These are phyloP conservation scores for Achaetomium macrosporum DNA, from an alignment of 2,329 filamentous ascomycete genomes.

Conservation along the genomic window DNA sequence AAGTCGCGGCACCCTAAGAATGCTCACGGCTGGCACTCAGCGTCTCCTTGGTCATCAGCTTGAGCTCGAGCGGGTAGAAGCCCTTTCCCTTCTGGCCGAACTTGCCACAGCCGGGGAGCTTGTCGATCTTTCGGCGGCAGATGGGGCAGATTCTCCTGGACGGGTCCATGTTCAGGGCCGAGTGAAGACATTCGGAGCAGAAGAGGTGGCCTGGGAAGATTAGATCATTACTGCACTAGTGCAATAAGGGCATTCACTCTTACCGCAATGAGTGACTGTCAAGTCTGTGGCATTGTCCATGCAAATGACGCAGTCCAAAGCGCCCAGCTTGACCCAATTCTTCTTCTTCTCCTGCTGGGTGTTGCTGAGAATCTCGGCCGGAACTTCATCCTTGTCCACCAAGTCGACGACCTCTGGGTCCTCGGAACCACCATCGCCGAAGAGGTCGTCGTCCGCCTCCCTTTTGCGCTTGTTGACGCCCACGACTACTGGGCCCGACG, in stretches of 20 bases:
- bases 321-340: conserved; percentile 46
- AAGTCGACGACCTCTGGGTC: conserved; percentile 33
- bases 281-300: conserved; percentile 56
- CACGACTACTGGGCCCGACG: too few relatives aligned
- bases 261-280: conserved; percentile 63
- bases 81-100: conserved; percentile 38
- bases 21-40: conserved; percentile 25
- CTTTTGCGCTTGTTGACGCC: conserved; percentile 16
- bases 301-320: conserved; percentile 62
- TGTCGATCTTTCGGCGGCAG: conserved; percentile 54
- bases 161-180: conserved; percentile 51
- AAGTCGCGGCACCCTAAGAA: too few relatives aligned
- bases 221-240: conserved; percentile 5
- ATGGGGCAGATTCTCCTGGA: conserved; percentile 58
- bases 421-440: conserved; percentile 24
- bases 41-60: conserved; percentile 52
- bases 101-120: conserved; percentile 29
- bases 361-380: conserved; percentile 24
- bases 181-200: conserved; percentile 57
- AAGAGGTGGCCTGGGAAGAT: conserved; percentile 54
- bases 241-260: conserved; percentile 27
- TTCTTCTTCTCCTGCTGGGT: conserved; percentile 33
- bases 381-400: conserved; percentile 39
- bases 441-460: conserved; percentile 20
- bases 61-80: conserved; percentile 55